These are phyloP conservation scores for Cladobotryum mycophilum DNA, from an alignment of 2,329 filamentous ascomycete species.

Conservation along the genomic window DNA sequence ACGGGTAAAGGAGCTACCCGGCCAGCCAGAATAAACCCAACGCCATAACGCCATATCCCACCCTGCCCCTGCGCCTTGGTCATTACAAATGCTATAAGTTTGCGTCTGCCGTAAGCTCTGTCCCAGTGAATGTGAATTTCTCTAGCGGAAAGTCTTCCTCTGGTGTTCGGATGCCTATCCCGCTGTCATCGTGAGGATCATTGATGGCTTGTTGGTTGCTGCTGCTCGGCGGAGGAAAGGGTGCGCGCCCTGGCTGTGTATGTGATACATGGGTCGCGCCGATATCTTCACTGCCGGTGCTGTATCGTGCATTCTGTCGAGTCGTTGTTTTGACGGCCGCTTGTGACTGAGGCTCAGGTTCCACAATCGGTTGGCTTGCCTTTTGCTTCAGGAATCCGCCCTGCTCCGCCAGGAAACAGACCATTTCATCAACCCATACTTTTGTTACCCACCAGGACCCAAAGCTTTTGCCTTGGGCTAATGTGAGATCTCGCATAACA, in stretches of 20 bases:
- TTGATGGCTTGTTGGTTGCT: constrained; percentile 36
- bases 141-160: constrained; percentile 59
- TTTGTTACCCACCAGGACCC: constrained; percentile 95
- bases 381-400: constrained; percentile 75
- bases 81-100: constrained; percentile 5
- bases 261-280: constrained; percentile 39
- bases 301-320: constrained; percentile 33
- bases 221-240: constrained; percentile 41
- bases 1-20: constrained; percentile 16
- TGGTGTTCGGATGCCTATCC: constrained; percentile 64
- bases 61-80: not conserved
- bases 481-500: constrained; percentile 74
- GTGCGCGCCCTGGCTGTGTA: constrained; percentile 43
- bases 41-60: not conserved
- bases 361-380: constrained; percentile 27
- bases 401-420: constrained; percentile 79
- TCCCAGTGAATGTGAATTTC: constrained; percentile 46
- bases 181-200: constrained; percentile 62
- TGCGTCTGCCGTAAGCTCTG: constrained; percentile 21
- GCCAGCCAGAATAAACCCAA: not conserved
- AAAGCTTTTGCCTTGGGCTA: constrained; percentile 72
- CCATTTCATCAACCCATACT: constrained; percentile 93
- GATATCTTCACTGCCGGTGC: constrained; percentile 41
- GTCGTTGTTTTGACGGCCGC: constrained; percentile 30
- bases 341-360: constrained; percentile 27